These are phyloP conservation scores for Tricholoma flavovirens DNA, from an alignment of 768 basidiomycete genomes.

Conservation along the genomic window DNA sequence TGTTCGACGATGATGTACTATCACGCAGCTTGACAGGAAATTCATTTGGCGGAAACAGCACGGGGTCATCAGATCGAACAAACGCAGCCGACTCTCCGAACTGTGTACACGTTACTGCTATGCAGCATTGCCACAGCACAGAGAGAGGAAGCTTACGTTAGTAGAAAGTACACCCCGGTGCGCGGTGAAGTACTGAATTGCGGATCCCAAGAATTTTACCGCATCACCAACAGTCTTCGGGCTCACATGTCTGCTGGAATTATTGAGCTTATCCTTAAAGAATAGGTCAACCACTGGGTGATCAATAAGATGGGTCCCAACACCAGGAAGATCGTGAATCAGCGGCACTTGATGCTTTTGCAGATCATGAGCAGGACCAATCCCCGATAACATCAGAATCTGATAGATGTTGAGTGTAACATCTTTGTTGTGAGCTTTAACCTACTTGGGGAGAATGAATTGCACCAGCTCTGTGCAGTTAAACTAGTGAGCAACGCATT, in stretches of 20 bases:
- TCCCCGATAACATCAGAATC: neutral
- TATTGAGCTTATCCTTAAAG: constrained; percentile 45
- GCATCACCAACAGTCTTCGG: constrained; percentile 14
- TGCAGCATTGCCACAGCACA: neutral
- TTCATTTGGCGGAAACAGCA: neutral
- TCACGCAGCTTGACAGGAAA: neutral
- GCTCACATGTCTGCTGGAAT: constrained; percentile 36
- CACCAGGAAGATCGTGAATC: constrained; percentile 50
- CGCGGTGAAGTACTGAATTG: neutral
- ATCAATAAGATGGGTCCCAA: constrained; percentile 72
- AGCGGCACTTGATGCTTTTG: neutral
- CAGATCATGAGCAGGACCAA: neutral
- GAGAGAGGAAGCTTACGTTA: neutral
- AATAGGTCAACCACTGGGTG: constrained; percentile 56
- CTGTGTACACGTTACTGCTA: neutral
- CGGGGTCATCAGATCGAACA: neutral
- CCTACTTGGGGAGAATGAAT: neutral
- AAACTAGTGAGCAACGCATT: neutral
- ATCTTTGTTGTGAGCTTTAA: neutral
- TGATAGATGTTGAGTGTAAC: neutral
- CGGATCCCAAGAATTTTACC: neutral
- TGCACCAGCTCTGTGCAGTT: neutral
- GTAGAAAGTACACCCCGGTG: neutral
- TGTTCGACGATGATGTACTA: neutral
- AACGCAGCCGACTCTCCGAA: neutral